These are phyloP conservation scores for Ustilago lituana DNA, from an alignment of 1,284 basidiomycete genomes.

Conservation along the genomic window DNA sequence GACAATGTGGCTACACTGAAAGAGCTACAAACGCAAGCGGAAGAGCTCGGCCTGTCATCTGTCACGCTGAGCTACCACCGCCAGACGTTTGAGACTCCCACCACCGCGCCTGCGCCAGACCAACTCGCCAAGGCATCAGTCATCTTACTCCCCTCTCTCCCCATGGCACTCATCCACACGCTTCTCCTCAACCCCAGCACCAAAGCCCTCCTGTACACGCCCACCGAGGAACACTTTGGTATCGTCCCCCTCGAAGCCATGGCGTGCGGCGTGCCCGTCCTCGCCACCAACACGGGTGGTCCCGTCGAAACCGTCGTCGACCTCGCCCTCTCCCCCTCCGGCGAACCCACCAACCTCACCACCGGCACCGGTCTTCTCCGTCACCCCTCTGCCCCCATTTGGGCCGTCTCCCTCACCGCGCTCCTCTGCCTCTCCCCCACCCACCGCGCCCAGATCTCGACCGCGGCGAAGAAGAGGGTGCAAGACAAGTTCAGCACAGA, in stretches of 20 bases:
- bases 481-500: constrained; percentile 40
- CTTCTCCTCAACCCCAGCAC: constrained; percentile 48
- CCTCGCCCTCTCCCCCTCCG: constrained; percentile 58
- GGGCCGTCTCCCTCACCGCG: constrained; percentile 40
- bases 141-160: constrained; percentile 60
- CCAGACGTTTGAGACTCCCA: constrained; percentile 61
- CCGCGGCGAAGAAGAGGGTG: constrained; percentile 27
- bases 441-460: constrained; percentile 12
- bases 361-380: constrained; percentile 53
- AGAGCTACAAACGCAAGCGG: constrained; percentile 53
- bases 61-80: constrained; percentile 54
- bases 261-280: constrained; percentile 86
- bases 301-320: constrained; percentile 88
- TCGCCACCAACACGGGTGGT: constrained; percentile 89
- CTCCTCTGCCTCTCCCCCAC: constrained; percentile 27
- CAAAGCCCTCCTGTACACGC: constrained; percentile 82
- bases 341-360: constrained; percentile 28
- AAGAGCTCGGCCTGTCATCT: constrained; percentile 69
- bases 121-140: constrained; percentile 34
- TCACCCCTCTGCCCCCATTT: constrained; percentile 38
- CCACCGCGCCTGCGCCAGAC: constrained; percentile 36
- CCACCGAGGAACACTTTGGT: constrained; percentile 94
- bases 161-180: constrained; percentile 56
- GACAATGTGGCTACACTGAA: constrained; percentile 76
- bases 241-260: constrained; percentile 96